Evolutionary conservation across 192 early-diverging fungal genomes (phyloP), one percentile per base, ranked within the genome.

Genomic region (Linnemannia zychae): DNA sequence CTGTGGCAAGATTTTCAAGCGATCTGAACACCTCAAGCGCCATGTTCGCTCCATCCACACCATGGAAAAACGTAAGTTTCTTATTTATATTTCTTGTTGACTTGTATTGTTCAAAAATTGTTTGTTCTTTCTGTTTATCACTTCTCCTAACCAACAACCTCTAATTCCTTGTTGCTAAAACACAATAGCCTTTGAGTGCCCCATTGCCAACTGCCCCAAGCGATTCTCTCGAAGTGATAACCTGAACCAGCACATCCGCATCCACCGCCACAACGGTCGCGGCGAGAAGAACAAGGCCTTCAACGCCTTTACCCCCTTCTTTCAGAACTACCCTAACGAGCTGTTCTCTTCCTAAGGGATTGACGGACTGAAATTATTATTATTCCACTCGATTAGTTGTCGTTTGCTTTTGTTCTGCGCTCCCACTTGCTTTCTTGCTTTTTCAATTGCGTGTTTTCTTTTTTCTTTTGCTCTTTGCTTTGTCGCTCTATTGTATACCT

Each of bases 1-100:
- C 18, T 92, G 92, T 76, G 92, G 92, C 37, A 90, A 91, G 75
- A 82, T 92, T 34, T 92, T 92, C 49, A 92, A 92, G 77, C 53
- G 92, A 33, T 92, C 92, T 15, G 92, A 92, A 67, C 92, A 92
- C 74, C 78, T 92, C 20, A 92, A 92, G 75, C 79, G 92, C 66
- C 92, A 92, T 46, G 88, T 91, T 73, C 87, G 92, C 63, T 91
- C 90, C 36, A 92, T 92, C 68, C 92, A 92, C 63, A 92, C 92
- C 1, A 82, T 90, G 52, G 92, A 92, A 74, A 89, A 91, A 89
- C 92, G 91, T 92, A 90, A 88, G 89, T 86, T 48, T n/a, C n/a
- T 67, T 72, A 34, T 17, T 12, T 17, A 37, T 49, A 22, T 7
- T 74, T 12, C 28, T 60, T 28, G 37, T 53, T 36, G 22, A 22